Evolutionary conservation across 2,329 filamentous ascomycete genomes (phyloP).

Genomic region (Phaeoacremonium minimum): DNA sequence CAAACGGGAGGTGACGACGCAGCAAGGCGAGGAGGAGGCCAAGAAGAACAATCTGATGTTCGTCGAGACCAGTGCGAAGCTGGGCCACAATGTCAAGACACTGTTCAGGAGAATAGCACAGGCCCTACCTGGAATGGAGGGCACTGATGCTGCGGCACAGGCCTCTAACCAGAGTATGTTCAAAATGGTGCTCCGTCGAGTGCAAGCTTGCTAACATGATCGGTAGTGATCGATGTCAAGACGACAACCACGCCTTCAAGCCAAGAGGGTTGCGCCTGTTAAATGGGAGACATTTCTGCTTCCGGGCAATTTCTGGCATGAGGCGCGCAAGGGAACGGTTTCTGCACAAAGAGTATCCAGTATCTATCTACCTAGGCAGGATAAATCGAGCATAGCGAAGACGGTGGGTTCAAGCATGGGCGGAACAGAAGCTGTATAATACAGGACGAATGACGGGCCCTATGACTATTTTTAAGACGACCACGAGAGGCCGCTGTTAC

Average conservation of each 20-base stretch:
- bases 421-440: background rate
- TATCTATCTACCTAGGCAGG: too few relatives aligned
- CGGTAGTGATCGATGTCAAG: slow-evolving; percentile 94
- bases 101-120: slow-evolving; percentile 98
- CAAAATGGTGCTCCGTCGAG: background rate
- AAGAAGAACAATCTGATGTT: slow-evolving; percentile 99
- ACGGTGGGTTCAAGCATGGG: background rate
- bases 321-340: too few relatives aligned
- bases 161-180: slow-evolving; percentile 71
- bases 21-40: slow-evolving; percentile 95
- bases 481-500: too few relatives aligned
- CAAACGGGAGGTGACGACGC: slow-evolving; percentile 94
- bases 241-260: slow-evolving; percentile 66
- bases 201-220: too few relatives aligned
- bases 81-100: slow-evolving; percentile 96
- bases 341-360: too few relatives aligned
- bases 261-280: slow-evolving; percentile 73
- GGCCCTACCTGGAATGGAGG: slow-evolving; percentile 96
- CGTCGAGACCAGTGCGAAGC: slow-evolving; percentile 96
- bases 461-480: too few relatives aligned
- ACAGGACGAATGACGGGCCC: background rate
- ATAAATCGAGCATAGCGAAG: background rate
- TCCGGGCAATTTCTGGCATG: too few relatives aligned
- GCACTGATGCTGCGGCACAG: slow-evolving; percentile 73
- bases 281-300: too few relatives aligned